Evolutionary conservation across 192 early-diverging fungal genomes (phyloP), one percentile per base, ranked within the genome.

Genomic region (Haplosporangium gracile): DNA sequence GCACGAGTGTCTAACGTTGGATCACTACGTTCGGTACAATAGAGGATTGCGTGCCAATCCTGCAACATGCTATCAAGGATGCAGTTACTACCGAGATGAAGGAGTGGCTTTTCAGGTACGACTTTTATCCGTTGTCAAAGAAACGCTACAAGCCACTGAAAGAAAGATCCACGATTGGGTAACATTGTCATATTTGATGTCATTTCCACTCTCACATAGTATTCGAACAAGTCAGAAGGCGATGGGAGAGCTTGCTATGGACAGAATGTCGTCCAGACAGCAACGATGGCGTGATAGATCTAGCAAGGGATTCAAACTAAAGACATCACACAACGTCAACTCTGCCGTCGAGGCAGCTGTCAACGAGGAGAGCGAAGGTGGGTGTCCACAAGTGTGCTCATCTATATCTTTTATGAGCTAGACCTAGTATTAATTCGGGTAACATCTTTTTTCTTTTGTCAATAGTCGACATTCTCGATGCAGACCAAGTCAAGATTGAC

Each of bases 11-110:
- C 16, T 57, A 18, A 24, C 60, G 24, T 8, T 13, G n/a, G 16
- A 32, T 29, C 18, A 42, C 22, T 5, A 40, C 60, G 16, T 38
- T 34, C 29, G 29, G 0, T 51, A 47, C 2, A 47, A 68, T 74
- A 97, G 97, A 95, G 87, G 91, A 93, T 63, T 96, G 94, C 79
- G 91, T 99, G 72, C 97, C 97, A n/a, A 91, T 93, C n/a, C 93
- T 97, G 90, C 96, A 98, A 83, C 92, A 96, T 22, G 94, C 93
- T 69, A 95, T 99, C 68, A 95, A 96, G 72, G 93, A 94, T 55
- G 95, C 94, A 1, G 97, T 99, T 8, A 90, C 95, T 40, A 89
- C 91, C 34, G 98, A 99, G 82, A 90, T 98, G 89, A 97, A 96
- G 72, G 95, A 96, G 79, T 99, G 98, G 98, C 91, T 98, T 55